phyloP scores from a whole-genome alignment of 2,329 filamentous ascomycete species.

The Colletotrichum gloeosporioides region DNA sequence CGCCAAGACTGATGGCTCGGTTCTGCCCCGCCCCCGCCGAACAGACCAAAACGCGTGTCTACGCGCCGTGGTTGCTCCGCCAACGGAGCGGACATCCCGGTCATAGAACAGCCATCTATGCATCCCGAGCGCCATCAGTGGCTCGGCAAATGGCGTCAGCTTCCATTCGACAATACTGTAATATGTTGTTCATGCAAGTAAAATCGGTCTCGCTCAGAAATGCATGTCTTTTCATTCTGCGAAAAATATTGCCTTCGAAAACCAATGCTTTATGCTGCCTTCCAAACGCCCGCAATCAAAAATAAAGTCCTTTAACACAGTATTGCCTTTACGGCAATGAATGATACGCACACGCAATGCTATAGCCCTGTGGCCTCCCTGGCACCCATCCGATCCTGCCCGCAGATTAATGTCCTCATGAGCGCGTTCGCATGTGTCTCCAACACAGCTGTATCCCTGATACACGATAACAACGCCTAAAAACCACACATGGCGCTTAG shows the following conservation, averaged over 20 bases:
- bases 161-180: background rate
- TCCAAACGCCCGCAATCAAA: constrained; percentile 7
- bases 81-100: background rate
- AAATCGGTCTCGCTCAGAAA: background rate
- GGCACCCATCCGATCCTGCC: background rate
- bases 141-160: background rate
- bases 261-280: constrained; percentile 11
- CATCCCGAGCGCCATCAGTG: background rate
- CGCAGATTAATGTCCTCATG: constrained; percentile 10
- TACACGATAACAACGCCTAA: constrained; percentile 12
- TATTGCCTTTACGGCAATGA: background rate
- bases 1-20: background rate
- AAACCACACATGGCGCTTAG: constrained; percentile 28
- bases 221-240: background rate
- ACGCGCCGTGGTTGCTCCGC: background rate
- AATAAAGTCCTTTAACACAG: background rate
- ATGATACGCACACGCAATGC: constrained; percentile 1
- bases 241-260: constrained; percentile 6
- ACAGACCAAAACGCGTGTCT: background rate
- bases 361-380: background rate
- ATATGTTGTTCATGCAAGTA: background rate
- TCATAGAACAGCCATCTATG: background rate
- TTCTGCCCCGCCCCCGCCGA: constrained; percentile 2
- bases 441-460: constrained; percentile 16
- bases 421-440: constrained; percentile 18